Evolutionary conservation across 2,329 filamentous ascomycete species (phyloP).

Genomic region (Nigrospora sphaerica): DNA sequence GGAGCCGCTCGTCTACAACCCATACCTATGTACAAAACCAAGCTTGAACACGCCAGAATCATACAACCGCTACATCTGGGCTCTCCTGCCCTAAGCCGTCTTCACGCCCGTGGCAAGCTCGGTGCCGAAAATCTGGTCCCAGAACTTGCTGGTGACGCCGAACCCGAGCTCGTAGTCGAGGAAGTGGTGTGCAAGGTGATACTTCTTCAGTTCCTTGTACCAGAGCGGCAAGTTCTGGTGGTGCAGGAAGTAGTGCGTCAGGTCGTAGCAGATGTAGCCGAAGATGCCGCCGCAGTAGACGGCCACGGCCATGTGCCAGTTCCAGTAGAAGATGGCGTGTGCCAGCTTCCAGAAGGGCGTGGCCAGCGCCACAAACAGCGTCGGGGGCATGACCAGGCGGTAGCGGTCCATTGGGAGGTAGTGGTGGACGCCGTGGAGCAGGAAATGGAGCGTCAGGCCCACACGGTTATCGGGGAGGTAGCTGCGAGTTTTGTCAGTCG

Average conservation of each 20-base stretch:
- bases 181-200: constrained; percentile 95
- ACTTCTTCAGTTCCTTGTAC: constrained; percentile 92
- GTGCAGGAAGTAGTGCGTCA: constrained; percentile 98
- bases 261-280: constrained; percentile 91
- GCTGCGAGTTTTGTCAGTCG: constrained; percentile 38
- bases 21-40: too few species aligned
- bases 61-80: too few species aligned
- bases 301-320: constrained; percentile 74
- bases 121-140: constrained; percentile 89
- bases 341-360: constrained; percentile 89
- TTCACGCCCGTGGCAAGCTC: constrained; percentile 50
- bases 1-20: too few species aligned
- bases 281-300: constrained; percentile 89
- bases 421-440: constrained; percentile 95
- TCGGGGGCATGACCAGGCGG: constrained; percentile 92
- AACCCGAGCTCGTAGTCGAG: constrained; percentile 97
- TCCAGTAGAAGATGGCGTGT: constrained; percentile 71
- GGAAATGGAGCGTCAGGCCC: constrained; percentile 80
- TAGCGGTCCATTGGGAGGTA: constrained; percentile 99
- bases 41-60: too few species aligned
- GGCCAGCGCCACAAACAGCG: constrained; percentile 77
- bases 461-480: constrained; percentile 87
- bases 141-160: constrained; percentile 92
- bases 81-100: constrained; percentile 12
- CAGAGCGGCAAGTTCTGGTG: constrained; percentile 85